Conservation (phyloP, 164 flowering plant genomes). For the Tetrastigma voinierianum region DNA sequence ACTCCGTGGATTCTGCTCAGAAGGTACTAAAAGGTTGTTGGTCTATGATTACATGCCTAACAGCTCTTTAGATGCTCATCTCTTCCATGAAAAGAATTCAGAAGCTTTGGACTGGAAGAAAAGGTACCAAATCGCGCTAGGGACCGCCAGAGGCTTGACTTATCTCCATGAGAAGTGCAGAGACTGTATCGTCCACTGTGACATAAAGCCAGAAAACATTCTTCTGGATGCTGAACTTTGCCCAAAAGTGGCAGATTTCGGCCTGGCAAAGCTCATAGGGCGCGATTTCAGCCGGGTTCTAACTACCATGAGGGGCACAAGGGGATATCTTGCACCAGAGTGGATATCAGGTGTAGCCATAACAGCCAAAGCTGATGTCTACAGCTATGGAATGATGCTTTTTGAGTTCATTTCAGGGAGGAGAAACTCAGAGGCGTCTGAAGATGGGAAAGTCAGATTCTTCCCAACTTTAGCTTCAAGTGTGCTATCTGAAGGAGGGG, state of each 20-base stretch:
- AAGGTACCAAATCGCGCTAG: constrained; percentile 37
- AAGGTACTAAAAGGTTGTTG: constrained; percentile 39
- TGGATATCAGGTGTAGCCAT: constrained; percentile 38
- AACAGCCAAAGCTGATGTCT: constrained; percentile 40
- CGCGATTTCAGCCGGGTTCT: constrained; percentile 41
- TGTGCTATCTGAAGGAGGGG: constrained; percentile 9
- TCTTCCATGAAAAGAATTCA: constrained; percentile 14
- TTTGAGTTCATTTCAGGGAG: constrained; percentile 38
- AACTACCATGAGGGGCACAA: constrained; percentile 46
- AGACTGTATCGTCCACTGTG: constrained; percentile 45
- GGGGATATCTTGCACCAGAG: constrained; percentile 44
- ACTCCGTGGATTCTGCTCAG: constrained; percentile 59
- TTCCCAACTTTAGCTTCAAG: constrained; percentile 28
- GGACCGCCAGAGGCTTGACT: constrained; percentile 35
- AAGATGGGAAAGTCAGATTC: constrained; percentile 19
- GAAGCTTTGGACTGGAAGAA: constrained; percentile 28
- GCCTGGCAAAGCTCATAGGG: constrained; percentile 39
- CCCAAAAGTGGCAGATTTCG: constrained; percentile 41
- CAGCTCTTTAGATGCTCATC: constrained; percentile 40
- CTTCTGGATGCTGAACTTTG: constrained; percentile 31
- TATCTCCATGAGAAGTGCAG: constrained; percentile 46
- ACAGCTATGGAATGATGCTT: constrained; percentile 45
- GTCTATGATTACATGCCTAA: constrained; percentile 62
- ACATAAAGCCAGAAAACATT: constrained; percentile 42
- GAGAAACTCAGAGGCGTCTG: constrained; percentile 25